Base-by-base conservation (phyloP, 2,329 filamentous ascomycete species). In the Colletotrichum incanum region DNA sequence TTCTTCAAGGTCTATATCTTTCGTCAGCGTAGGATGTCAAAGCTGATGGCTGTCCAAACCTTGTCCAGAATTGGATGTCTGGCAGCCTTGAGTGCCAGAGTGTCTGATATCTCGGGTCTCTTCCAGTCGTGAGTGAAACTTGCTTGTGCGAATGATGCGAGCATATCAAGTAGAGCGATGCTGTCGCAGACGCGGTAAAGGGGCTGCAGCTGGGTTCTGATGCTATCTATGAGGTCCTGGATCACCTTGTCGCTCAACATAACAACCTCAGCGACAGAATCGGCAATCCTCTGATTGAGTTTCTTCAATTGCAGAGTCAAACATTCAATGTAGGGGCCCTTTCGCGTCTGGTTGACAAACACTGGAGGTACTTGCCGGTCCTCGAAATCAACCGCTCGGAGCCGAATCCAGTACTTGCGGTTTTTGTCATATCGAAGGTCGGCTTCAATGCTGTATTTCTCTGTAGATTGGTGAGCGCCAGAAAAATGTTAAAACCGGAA, bases 131-230 rank as follows among this genome's bases (percentile, higher is more conserved):
- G 79, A 0, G 88, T 89, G 0, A 91, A 94, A 16, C 92, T 91
- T 2, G 95, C 81, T 28, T 97, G 91, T 0, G 90, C 92, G 79
- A 97, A 97, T 0, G 93, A 89, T 1, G 90, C 84, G 37, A 97
- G 86, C 92, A 98, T 96, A 80, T 99, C 96, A 1, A 98, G 85
- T 77, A 97, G 88, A 2, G 93, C 94, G 74, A 98, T 90, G 16
- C 93, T 92, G 79, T 98, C 95, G 75, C 94, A 96, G 50, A 97
- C 90, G 67, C 92, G 92, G 82, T 98, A 98, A 0, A 99, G 85
- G 3, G 87, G 84, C 0, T 93, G 91, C 26, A 95, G 90, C 72
- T 94, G 89, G 0, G 86, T 84, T 43, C 93, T 89, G n/a, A 98
- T 87, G n/a, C 91, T 85, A 20, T 89, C 86, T 20, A 97, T 89